Base-by-base conservation (phyloP, 148 eudicot genomes). In the Bassia scoparia region DNA sequence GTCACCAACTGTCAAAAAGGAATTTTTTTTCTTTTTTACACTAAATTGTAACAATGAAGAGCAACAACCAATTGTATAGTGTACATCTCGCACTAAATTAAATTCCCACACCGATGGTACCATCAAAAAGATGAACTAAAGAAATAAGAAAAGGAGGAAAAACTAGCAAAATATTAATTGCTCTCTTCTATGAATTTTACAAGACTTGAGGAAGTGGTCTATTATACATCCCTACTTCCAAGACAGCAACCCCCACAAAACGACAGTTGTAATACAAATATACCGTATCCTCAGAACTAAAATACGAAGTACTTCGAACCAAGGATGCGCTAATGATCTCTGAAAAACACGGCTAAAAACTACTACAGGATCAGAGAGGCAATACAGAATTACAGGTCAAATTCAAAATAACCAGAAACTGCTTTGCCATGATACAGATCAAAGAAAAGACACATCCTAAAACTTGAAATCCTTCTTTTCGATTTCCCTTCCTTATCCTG, bases 391-490 rank as follows among this genome's bases (percentile, higher is more conserved):
- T n/a, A n/a, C n/a, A 4, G 49, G 41, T n/a, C 69, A 16, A 34
- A 53, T 53, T 46, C 21, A 33, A 31, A 20, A 53, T 29, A 30
- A 10, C 56, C 71, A 29, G 24, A 27, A 68, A 68, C 24, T 50
- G 38, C 54, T 17, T 48, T n/a, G 10, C 37, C 69, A 21, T n/a
- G 46, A n/a, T 35, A 35, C 48, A 66, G 74, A 20, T 18, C 13
- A 21, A 55, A 20, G 12, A 49, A 43, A 9, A 46, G 53, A 61
- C 61, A 49, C 38, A 11, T 33, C 61, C 80, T 84, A 92, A 73
- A 92, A 92, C 85, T 90, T 92, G 87, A 90, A 92, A 82, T 90
- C 93, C 75, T 84, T 89, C 72, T 92, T 92, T 90, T 92, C 0
- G 96, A 90, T 66, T 92, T 88, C 68, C 86, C 88, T 0, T 90